These are phyloP conservation scores for Starmerella gropengiesseri DNA, from an alignment of 805 yeast genomes.

Conservation along the genomic window DNA sequence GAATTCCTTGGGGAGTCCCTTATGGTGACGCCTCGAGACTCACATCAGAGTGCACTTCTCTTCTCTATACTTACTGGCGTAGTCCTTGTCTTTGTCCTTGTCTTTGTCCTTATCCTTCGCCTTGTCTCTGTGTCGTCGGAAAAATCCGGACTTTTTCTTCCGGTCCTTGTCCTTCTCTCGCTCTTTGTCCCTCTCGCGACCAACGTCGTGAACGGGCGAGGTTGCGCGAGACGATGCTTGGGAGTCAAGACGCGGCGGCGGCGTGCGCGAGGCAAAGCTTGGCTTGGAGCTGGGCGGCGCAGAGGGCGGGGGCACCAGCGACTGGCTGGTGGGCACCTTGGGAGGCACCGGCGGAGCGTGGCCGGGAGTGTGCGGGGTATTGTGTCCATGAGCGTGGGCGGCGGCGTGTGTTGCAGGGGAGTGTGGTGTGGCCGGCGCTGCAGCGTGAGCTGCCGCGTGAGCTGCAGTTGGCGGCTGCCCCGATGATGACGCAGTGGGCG, in stretches of 20 bases:
- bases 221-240: slow-evolving; percentile 2
- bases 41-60: slow-evolving; percentile 25
- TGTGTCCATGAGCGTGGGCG: no score
- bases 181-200: slow-evolving; percentile 5
- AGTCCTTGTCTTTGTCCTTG: slow-evolving; percentile 17
- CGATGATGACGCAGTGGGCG: no score
- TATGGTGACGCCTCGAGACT: no score
- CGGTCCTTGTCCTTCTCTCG: slow-evolving; percentile 10
- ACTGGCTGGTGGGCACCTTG: not conserved
- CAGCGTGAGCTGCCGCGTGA: no score
- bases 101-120: slow-evolving; percentile 12
- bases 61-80: slow-evolving; percentile 24
- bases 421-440: no score
- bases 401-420: no score
- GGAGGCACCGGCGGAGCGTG: not conserved
- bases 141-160: slow-evolving; percentile 14
- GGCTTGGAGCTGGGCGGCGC: not conserved
- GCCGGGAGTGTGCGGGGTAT: no score
- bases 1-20: no score
- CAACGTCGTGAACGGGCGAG: not conserved
- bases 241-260: not conserved
- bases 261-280: not conserved
- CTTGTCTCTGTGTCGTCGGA: slow-evolving; percentile 16
- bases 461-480: no score
- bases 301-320: not conserved